These are phyloP conservation scores for Erodium trifolium DNA, from an alignment of 441 rosid genomes.

Conservation along the genomic window DNA sequence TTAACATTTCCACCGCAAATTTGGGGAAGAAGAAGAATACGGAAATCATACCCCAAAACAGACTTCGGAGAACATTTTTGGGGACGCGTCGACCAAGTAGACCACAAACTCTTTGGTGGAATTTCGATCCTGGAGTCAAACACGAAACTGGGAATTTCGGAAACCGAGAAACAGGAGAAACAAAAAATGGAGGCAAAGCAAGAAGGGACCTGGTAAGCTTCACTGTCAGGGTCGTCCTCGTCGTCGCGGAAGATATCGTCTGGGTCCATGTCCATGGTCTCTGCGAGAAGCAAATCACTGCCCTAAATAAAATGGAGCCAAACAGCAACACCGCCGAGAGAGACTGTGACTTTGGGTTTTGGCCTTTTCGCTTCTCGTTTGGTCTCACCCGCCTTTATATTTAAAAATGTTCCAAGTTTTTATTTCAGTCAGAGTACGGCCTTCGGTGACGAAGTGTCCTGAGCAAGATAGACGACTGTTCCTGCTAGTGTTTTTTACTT, in stretches of 20 bases:
- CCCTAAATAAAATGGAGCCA: neutral
- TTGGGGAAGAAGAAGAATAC: neutral
- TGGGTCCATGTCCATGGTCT: slow-evolving; percentile 60
- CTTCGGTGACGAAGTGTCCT: neutral
- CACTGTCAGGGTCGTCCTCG: slow-evolving; percentile 66
- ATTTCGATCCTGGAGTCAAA: slow-evolving; percentile 40
- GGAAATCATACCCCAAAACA: slow-evolving; percentile 42
- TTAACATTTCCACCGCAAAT: neutral
- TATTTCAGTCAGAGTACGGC: neutral
- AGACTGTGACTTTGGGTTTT: neutral
- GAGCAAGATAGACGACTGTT: neutral
- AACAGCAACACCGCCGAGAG: slow-evolving; percentile 1
- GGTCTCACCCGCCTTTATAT: slow-evolving; percentile 1
- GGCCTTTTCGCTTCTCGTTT: neutral
- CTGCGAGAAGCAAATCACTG: slow-evolving; percentile 1
- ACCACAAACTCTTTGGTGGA: slow-evolving; percentile 64
- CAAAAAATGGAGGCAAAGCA: neutral
- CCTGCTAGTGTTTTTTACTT: neutral
- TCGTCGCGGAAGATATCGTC: slow-evolving; percentile 82
- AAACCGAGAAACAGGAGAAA: neutral
- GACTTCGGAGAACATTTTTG: slow-evolving; percentile 62
- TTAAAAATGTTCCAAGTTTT: neutral
- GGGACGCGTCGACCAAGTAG: slow-evolving; percentile 78
- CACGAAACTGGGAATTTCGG: neutral
- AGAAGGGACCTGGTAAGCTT: slow-evolving; percentile 45